Evolutionary conservation across 2,329 filamentous ascomycete genomes (phyloP).

Genomic region (Colletotrichum sp.): DNA sequence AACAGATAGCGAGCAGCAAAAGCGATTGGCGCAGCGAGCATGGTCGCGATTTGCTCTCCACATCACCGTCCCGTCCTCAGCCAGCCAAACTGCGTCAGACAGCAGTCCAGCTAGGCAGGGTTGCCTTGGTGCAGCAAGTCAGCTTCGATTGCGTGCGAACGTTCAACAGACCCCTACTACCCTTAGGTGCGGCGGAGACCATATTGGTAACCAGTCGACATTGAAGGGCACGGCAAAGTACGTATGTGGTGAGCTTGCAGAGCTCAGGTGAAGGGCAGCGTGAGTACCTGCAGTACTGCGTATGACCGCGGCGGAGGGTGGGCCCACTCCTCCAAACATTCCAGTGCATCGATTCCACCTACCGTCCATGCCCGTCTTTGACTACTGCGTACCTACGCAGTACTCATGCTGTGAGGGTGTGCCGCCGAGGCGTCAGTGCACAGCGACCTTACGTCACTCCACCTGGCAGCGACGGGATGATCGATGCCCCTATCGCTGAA

Average conservation of each 20-base stretch:
- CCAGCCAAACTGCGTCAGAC: neutral
- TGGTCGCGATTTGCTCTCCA: neutral
- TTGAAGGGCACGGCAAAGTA: neutral
- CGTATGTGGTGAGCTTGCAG: neutral
- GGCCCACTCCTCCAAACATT: neutral
- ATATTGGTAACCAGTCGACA: neutral
- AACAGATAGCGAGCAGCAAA: neutral
- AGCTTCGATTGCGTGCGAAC: neutral
- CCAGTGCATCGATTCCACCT: neutral
- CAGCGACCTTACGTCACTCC: constrained; percentile 5
- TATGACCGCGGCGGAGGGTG: neutral
- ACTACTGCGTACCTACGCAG: neutral
- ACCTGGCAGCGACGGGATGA: neutral
- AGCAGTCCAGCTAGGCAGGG: neutral
- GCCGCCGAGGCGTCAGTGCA: neutral
- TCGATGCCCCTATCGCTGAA: constrained; percentile 3
- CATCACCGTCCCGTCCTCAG: neutral
- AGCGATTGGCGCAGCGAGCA: neutral
- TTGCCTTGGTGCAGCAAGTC: neutral
- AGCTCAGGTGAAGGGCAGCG: neutral
- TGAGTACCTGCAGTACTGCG: neutral
- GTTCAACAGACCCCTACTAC: neutral
- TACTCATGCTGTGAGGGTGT: neutral
- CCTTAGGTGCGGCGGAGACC: neutral
- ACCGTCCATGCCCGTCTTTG: neutral